Base-by-base conservation (phyloP, 345 rosid species). In the Conringia planisiliqua region DNA sequence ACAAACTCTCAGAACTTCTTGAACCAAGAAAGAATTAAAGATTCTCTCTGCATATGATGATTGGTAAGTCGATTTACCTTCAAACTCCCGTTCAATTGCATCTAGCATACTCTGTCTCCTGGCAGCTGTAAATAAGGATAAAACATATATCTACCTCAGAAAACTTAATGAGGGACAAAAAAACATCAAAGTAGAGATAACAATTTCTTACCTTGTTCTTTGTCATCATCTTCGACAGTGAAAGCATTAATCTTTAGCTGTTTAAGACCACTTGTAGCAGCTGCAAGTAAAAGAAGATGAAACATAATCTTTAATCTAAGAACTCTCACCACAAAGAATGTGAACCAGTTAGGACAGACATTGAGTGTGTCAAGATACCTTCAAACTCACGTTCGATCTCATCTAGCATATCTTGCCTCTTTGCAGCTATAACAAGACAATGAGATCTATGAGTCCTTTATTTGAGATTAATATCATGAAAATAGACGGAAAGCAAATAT, bases 301-400 rank as follows among this genome's bases (percentile, higher is more conserved):
- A 62, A 55, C 51, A 70, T 6, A 44, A 56, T 26, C 26, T 35
- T 63, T 5, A 63, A 46, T 63, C 10, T 47, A 56, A 55, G 0
- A 63, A 63, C 33, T 52, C 48, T 63, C 60, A 62, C 5, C 35
- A 52, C 43, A 70, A 26, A 62, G 0, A 55, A 62, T 33, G 18
- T 51, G 36, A 70, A 26, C 4, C 17, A 69, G 12, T 44, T 9
- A 54, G 71, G 58, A 26, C 10, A 54, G 13, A 56, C 32, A 68
- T 8, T 42, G 24, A 42, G 59, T 33, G 33, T 62, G 58, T 69
- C 42, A 64, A 62, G 47, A 29, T 70, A 77, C 80, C 80, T 77
- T 77, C 80, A 63, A 77, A 77, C 46, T 77, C 80, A 2, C 80
- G 80, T 44, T 77, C 80, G 0, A 76, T 76, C 39, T 62, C 79